Evolutionary conservation across 257 asterid genomes (phyloP).

Genomic region (Primulina tabacum): DNA sequence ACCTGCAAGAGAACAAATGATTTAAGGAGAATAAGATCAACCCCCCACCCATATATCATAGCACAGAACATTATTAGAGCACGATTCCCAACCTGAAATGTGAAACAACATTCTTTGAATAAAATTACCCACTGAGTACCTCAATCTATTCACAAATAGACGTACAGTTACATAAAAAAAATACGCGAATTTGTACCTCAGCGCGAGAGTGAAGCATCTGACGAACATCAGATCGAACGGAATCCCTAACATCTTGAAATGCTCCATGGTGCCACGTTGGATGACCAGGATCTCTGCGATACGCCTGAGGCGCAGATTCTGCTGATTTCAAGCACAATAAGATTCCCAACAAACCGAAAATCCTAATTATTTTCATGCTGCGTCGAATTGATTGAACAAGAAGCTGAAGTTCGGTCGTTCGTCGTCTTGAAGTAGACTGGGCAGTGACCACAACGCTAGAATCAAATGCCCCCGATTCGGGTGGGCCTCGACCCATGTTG

Average conservation of each 20-base stretch:
- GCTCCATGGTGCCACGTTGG: slow-evolving; percentile 98
- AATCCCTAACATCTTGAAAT: slow-evolving; percentile 88
- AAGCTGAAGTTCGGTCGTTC: neutral
- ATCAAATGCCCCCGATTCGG: too few relatives aligned
- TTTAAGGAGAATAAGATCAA: slow-evolving; percentile 24
- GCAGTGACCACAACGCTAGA: too few relatives aligned
- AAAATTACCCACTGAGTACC: neutral
- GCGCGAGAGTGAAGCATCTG: slow-evolving; percentile 96
- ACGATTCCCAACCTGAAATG: neutral
- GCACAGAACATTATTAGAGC: neutral
- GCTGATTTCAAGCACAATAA: slow-evolving; percentile 37
- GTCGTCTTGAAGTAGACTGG: too few relatives aligned
- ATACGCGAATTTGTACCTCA: slow-evolving; percentile 47
- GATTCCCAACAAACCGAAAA: slow-evolving; percentile 32
- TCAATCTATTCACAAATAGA: neutral
- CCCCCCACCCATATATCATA: neutral
- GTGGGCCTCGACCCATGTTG: neutral
- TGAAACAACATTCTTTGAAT: neutral
- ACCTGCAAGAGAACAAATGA: slow-evolving; percentile 49
- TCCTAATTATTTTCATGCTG: slow-evolving; percentile 40
- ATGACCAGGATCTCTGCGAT: slow-evolving; percentile 94
- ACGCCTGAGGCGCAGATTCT: slow-evolving; percentile 68
- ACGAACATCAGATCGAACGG: slow-evolving; percentile 83
- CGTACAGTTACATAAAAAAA: too few relatives aligned
- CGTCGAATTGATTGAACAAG: neutral